A percentile compares a stretch with the other conserved stretches of the same genome.
These are phyloP conservation scores for Plasmodium adleri DNA, from an alignment of 169 alveolate species.

Conservation along the genomic window DNA sequence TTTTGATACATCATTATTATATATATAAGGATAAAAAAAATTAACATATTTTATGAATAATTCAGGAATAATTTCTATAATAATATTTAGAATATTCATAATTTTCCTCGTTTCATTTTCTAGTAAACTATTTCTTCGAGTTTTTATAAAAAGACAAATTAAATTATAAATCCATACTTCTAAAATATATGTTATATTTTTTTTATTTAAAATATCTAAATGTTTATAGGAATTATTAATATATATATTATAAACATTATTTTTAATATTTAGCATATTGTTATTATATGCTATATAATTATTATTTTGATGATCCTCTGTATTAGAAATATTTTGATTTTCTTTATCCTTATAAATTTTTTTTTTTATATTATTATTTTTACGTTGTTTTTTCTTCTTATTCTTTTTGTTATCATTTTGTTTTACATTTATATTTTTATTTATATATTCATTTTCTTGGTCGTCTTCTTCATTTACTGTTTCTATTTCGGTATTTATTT, in stretches of 20 bases:
- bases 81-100: slow-evolving; percentile 54
- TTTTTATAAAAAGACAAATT: slow-evolving; percentile 35
- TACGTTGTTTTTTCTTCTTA: neutral
- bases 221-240: slow-evolving; percentile 30
- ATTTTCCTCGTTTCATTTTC: slow-evolving; percentile 71
- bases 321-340: neutral
- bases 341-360: neutral
- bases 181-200: slow-evolving; percentile 32
- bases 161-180: slow-evolving; percentile 66
- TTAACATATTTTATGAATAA: slow-evolving; percentile 54
- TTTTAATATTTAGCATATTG: slow-evolving; percentile 13
- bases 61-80: slow-evolving; percentile 63
- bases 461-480: too few species aligned
- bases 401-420: neutral
- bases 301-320: neutral
- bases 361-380: neutral
- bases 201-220: slow-evolving; percentile 35
- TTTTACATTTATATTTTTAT: neutral
- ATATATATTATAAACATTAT: slow-evolving; percentile 64
- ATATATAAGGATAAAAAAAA: slow-evolving; percentile 61
- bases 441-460: neutral
- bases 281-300: neutral
- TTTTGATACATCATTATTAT: slow-evolving; percentile 62
- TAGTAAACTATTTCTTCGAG: slow-evolving; percentile 48
- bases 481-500: too few species aligned